Evolutionary conservation across 2,329 filamentous ascomycete species (phyloP).

Genomic region (Neopestalotiopsis rosae): DNA sequence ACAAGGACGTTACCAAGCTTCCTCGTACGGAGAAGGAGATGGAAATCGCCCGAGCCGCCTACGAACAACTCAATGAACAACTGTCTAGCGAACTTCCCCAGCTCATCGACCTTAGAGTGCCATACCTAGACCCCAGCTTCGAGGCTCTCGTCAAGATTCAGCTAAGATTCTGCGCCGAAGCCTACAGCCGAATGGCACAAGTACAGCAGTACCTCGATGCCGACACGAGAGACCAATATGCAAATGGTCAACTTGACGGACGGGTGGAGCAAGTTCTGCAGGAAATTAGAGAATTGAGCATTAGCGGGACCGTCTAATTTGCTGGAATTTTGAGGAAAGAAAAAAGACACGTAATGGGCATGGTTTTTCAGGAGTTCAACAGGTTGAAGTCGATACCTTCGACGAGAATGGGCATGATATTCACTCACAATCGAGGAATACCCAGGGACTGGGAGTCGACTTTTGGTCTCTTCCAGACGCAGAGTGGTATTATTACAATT

Average conservation of each 20-base stretch:
- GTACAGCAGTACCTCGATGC: slow-evolving; percentile 98
- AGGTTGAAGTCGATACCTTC: slow-evolving; percentile 4
- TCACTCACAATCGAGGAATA: not conserved
- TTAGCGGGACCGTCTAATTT: slow-evolving; percentile 70
- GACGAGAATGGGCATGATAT: slow-evolving; percentile 2
- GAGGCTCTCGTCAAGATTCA: slow-evolving; percentile 99
- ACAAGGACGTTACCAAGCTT: slow-evolving; percentile 97
- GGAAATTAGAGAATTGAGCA: slow-evolving; percentile 96
- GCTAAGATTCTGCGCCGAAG: slow-evolving; percentile 95
- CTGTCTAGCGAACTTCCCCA: slow-evolving; percentile 91
- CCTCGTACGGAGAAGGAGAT: slow-evolving; percentile 95
- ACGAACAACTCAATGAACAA: slow-evolving; percentile 97
- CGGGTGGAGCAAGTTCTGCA: slow-evolving; percentile 94
- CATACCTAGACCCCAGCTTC: slow-evolving; percentile 95
- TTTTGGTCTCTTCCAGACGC: not conserved
- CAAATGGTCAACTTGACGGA: slow-evolving; percentile 87
- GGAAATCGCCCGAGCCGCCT: slow-evolving; percentile 89
- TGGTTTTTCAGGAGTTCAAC: slow-evolving; percentile 18
- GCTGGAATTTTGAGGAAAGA: not conserved
- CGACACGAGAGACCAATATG: slow-evolving; percentile 95
- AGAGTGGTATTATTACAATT: not conserved
- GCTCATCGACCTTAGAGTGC: slow-evolving; percentile 94
- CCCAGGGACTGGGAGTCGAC: not conserved
- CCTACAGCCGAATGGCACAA: slow-evolving; percentile 97
- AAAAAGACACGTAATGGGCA: slow-evolving; percentile 1